Evolutionary conservation across 768 basidiomycete genomes (phyloP).

Genomic region (Tulasnella sp.): DNA sequence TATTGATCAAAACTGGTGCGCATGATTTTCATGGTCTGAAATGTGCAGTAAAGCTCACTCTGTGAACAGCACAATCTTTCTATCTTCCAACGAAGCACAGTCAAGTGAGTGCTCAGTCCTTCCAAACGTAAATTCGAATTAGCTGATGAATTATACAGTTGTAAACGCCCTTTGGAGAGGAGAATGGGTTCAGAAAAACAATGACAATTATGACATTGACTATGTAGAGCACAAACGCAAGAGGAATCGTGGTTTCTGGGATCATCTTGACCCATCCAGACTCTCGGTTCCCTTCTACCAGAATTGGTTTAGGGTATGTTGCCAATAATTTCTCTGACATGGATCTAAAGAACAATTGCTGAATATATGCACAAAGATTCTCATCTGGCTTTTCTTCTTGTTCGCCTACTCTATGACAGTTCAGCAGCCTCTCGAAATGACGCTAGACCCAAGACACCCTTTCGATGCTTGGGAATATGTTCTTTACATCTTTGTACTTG

Average conservation of each 20-base stretch:
- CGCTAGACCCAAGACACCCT: conserved; percentile 39
- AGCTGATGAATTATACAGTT: conserved; percentile 38
- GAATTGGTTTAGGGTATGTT: conserved; percentile 61
- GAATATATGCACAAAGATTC: conserved; percentile 6
- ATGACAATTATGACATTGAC: conserved; percentile 61
- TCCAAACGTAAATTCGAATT: too few relatives aligned
- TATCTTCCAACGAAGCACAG: conserved; percentile 78
- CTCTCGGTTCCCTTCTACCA: conserved; percentile 84
- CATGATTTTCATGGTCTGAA: conserved; percentile 10
- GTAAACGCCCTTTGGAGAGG: conserved; percentile 75
- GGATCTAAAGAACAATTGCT: not conserved
- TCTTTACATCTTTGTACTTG: conserved; percentile 63
- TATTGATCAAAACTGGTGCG: conserved; percentile 81
- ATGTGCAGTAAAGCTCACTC: too few relatives aligned
- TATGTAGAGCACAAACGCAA: conserved; percentile 56
- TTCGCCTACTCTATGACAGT: conserved; percentile 75
- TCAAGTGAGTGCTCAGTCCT: conserved; percentile 52
- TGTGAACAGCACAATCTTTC: conserved; percentile 55
- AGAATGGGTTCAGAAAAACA: conserved; percentile 64
- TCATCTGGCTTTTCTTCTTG: conserved; percentile 68
- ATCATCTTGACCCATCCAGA: conserved; percentile 61
- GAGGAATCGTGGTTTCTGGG: conserved; percentile 48
- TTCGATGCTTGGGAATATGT: conserved; percentile 71
- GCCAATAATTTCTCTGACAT: not conserved
- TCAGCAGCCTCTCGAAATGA: conserved; percentile 56